Conservation (phyloP, 2,329 filamentous ascomycete species). For the Sporothrix phasma region DNA sequence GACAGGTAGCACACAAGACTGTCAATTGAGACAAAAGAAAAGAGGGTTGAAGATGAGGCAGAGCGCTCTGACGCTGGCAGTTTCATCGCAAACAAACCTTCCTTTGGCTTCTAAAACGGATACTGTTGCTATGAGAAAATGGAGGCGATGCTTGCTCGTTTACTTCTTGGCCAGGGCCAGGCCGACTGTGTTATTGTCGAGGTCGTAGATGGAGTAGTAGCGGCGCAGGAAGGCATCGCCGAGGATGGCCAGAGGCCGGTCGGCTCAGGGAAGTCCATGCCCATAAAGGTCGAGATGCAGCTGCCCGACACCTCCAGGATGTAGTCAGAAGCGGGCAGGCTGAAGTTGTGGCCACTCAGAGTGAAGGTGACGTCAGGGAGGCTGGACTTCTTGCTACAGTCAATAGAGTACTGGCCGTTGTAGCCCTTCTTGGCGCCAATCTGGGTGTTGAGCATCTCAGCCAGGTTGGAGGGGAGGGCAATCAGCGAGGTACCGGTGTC, state of each 20-base stretch:
- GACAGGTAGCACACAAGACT: not conserved
- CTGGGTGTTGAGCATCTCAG: constrained; percentile 93
- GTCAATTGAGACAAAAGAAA: not conserved
- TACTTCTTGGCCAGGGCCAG: constrained; percentile 69
- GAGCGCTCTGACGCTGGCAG: not conserved
- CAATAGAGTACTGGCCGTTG: constrained; percentile 92
- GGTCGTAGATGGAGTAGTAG: constrained; percentile 94
- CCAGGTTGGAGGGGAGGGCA: constrained; percentile 80
- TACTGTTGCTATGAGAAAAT: not conserved
- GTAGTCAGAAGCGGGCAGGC: constrained; percentile 81
- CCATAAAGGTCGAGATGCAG: constrained; percentile 96
- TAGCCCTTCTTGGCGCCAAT: constrained; percentile 97
- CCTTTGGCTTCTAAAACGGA: not conserved
- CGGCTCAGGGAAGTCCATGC: constrained; percentile 84
- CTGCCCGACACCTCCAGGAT: constrained; percentile 90
- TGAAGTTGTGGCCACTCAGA: constrained; percentile 85
- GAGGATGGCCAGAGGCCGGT: constrained; percentile 89
- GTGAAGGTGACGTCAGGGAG: constrained; percentile 90
- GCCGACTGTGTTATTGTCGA: constrained; percentile 79
- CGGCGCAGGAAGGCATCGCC: constrained; percentile 77
- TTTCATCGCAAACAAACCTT: not conserved
- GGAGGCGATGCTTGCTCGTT: not conserved
- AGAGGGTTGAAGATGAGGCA: not conserved
- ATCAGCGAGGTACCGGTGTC: constrained; percentile 98
- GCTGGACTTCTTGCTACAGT: constrained; percentile 71